These are phyloP conservation scores for Neckera pumila DNA, from an alignment of 225 moss, liverwort and hornwort genomes.

Conservation along the genomic window DNA sequence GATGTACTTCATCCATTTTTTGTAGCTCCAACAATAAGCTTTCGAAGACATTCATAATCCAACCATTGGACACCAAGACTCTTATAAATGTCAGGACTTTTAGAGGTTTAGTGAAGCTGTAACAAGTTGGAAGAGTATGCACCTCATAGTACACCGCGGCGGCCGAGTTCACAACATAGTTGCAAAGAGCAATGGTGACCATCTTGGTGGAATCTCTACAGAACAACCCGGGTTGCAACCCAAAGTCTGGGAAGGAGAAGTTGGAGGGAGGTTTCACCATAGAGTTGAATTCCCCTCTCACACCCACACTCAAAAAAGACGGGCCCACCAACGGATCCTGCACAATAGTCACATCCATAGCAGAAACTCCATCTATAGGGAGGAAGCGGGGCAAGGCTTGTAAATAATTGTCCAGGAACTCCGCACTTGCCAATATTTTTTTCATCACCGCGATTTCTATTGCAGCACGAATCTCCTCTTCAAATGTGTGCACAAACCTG, in stretches of 20 bases:
- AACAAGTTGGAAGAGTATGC: background rate
- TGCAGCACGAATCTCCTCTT: conserved; percentile 44
- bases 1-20: background rate
- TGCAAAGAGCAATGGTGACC: conserved; percentile 63
- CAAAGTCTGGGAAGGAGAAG: conserved; percentile 17
- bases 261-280: background rate
- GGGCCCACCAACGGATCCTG: conserved; percentile 57
- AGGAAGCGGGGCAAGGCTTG: conserved; percentile 49
- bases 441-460: conserved; percentile 33
- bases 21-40: too few species aligned
- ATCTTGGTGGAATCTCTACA: conserved; percentile 68
- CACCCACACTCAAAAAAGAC: conserved; percentile 52
- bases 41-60: background rate
- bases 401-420: conserved; percentile 37
- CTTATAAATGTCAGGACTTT: too few species aligned
- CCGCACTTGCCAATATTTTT: conserved; percentile 7
- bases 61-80: rapidly evolving
- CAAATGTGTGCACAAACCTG: conserved; percentile 61
- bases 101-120: background rate
- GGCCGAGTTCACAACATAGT: conserved; percentile 69
- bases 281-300: conserved; percentile 52
- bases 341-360: conserved; percentile 68
- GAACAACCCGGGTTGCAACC: conserved; percentile 30
- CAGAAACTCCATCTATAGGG: conserved; percentile 49
- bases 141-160: conserved; percentile 70